Evolutionary conservation across 164 flowering plant species (phyloP), one percentile per base, ranked within the genome.

Genomic region (Amborella trichopoda): DNA sequence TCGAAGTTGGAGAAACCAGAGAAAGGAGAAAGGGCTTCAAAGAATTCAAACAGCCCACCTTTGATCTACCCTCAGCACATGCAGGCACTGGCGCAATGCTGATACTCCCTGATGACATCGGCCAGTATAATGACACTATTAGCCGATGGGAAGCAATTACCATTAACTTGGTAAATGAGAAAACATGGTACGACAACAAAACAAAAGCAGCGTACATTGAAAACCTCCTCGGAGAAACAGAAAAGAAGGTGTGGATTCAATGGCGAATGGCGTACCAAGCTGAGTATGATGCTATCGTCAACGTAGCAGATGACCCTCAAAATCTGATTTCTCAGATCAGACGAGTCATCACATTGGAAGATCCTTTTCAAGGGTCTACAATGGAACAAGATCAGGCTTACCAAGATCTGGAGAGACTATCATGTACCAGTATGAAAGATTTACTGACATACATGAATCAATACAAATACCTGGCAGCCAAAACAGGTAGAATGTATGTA

Each of bases 61-160:
- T n/a, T n/a, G n/a, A 20, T 22, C 21, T 48, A 2, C 40, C 40
- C 25, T 3, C 45, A 3, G 45, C 45, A 1, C 4, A 16, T 6
- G 14, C 12, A 13, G 8, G 3, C 2, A 6, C 1, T 2, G 51
- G 51, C 9, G 51, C 25, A 3, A 30, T 48, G 22, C 23, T 48
- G 3, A 26, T 48, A 2, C 10, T 48, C 3, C 51, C 51, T 14
- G 6, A 16, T 19, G 21, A 41, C 16, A 22, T 41, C 23, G 3
- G 9, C 23, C 45, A 14, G 8, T 41, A 14, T 21, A 23, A 18
- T 41, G 45, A 41, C 13, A 32, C 17, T 11, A 23, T 49, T 6
- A 10, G 18, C 4, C 27, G 42, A 4, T 49, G 53, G 53, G 53
- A 36, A 49, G 23, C 53, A 3, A 49, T 49, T 17, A 49, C 43